Evolutionary conservation across 1,284 basidiomycete genomes (phyloP).

Genomic region (Meira nashicola): DNA sequence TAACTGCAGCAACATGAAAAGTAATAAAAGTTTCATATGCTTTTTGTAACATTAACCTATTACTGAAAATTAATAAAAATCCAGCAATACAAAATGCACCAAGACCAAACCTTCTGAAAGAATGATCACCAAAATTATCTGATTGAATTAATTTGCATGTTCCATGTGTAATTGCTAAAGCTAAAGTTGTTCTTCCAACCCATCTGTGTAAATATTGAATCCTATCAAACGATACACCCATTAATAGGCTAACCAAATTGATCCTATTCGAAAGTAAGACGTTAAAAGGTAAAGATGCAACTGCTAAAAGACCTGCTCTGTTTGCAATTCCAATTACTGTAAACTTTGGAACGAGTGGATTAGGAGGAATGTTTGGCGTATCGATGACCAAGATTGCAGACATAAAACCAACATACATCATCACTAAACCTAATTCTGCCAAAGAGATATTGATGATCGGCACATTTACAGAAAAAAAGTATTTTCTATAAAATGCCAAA

Average conservation of each 20-base stretch:
- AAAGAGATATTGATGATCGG: no score
- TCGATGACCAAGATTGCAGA: no score
- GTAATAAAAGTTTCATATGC: not conserved
- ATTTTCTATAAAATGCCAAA: no score
- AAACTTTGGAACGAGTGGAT: not conserved
- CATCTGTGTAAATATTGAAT: not conserved
- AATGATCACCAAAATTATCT: not conserved
- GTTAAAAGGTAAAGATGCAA: not conserved
- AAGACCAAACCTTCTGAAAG: not conserved
- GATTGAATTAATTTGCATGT: not conserved
- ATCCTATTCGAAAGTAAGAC: not conserved
- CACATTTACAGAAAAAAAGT: no score
- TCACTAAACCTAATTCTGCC: no score
- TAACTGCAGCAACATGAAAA: not conserved
- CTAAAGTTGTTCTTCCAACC: not conserved
- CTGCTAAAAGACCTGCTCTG: not conserved
- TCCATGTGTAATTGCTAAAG: not conserved
- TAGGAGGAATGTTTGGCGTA: no score
- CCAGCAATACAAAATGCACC: not conserved
- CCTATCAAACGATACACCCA: not conserved
- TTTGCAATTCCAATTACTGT: not conserved
- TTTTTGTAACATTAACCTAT: not conserved
- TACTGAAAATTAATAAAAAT: not conserved
- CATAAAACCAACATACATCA: no score
- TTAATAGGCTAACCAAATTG: not conserved